Conservation (phyloP, 1,139 yeast species). For the Scheffersomyces lignicola region DNA sequence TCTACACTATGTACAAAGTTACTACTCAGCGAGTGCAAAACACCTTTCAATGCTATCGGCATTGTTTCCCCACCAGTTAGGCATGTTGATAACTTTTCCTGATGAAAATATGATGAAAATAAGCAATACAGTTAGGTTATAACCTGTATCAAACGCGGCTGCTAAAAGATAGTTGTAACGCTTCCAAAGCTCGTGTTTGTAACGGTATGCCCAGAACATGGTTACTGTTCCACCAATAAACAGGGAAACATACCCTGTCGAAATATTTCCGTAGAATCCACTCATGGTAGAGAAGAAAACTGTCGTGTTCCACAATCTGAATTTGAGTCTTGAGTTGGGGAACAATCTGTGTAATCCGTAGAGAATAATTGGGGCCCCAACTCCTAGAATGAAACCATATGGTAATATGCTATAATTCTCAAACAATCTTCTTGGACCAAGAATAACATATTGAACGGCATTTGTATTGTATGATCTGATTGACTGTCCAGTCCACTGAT, state of each 20-base stretch:
- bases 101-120: conserved; percentile 40
- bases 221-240: conserved; percentile 50
- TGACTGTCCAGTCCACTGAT: conserved; percentile 55
- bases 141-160: conserved; percentile 53
- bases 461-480: conserved; percentile 45
- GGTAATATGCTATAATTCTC: conserved; percentile 41
- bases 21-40: conserved; percentile 21
- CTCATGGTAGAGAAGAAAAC: conserved; percentile 51
- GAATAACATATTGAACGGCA: conserved; percentile 50
- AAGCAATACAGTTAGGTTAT: conserved; percentile 39
- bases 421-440: conserved; percentile 48
- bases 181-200: conserved; percentile 40
- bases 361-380: conserved; percentile 35
- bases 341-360: conserved; percentile 27
- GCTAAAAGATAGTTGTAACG: conserved; percentile 48
- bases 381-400: conserved; percentile 45
- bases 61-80: conserved; percentile 54
- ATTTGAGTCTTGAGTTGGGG: conserved; percentile 23
- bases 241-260: conserved; percentile 51
- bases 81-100: conserved; percentile 32
- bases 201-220: conserved; percentile 44
- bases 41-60: conserved; percentile 44
- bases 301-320: conserved; percentile 48
- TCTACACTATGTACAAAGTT: conserved; percentile 1
- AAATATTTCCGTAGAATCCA: conserved; percentile 48